A percentile compares a stretch with the other conserved stretches of the same genome.
phyloP scores from a whole-genome alignment of 768 basidiomycete genomes.

The Amanita jacksonii region DNA sequence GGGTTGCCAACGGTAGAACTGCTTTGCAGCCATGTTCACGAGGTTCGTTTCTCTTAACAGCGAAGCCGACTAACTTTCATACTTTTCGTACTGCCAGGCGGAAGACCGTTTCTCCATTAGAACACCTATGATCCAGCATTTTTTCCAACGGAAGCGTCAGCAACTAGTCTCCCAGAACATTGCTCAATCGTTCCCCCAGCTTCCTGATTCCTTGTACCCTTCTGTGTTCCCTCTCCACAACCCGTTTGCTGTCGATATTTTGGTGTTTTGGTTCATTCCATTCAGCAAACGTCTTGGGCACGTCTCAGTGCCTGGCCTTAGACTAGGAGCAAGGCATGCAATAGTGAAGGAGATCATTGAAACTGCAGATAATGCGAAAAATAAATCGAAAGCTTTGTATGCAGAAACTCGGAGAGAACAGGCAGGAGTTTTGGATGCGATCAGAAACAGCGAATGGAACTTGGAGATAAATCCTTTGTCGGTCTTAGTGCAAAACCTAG shows the following conservation, averaged over 20 bases:
- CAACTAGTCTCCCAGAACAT: constrained; percentile 22
- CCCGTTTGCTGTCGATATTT: constrained; percentile 59
- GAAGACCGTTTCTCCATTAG: constrained; percentile 10
- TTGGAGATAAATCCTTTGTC: constrained; percentile 67
- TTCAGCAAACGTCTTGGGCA: constrained; percentile 52
- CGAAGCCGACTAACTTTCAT: background rate
- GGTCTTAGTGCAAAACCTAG: constrained; percentile 36
- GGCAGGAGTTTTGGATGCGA: constrained; percentile 51
- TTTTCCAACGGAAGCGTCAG: constrained; percentile 44
- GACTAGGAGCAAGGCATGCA: constrained; percentile 62
- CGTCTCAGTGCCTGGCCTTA: constrained; percentile 44
- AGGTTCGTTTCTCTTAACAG: constrained; percentile 24
- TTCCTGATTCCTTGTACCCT: constrained; percentile 41
- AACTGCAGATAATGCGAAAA: constrained; percentile 50
- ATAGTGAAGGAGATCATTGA: constrained; percentile 52
- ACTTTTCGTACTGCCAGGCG: background rate
- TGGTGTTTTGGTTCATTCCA: constrained; percentile 71
- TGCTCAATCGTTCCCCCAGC: constrained; percentile 39
- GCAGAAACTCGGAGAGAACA: constrained; percentile 81
- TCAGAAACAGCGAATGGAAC: constrained; percentile 70
- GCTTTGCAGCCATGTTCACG: constrained; percentile 34
- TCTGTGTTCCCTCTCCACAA: constrained; percentile 75
- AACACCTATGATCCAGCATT: constrained; percentile 26
- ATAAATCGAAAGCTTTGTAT: constrained; percentile 80
- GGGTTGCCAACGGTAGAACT: constrained; percentile 47